Evolutionary conservation across 805 yeast genomes (phyloP).

Genomic region (Teunomyces funiuensis): DNA sequence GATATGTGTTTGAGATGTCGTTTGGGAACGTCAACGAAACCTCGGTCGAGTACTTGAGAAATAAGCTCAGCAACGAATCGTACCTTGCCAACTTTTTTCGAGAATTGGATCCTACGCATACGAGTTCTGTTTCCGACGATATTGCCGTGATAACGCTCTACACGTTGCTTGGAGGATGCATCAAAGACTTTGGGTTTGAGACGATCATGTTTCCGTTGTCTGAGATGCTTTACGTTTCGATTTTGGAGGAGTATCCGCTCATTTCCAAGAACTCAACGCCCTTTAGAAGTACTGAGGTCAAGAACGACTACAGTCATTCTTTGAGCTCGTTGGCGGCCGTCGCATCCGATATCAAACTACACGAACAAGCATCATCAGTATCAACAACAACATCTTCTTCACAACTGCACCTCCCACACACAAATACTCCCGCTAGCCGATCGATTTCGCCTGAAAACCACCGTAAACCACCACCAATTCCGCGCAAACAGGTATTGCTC

Average conservation of each 20-base stretch:
- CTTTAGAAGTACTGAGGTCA: constrained; percentile 1
- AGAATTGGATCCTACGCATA: constrained; percentile 43
- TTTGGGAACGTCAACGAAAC: constrained; percentile 53
- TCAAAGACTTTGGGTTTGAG: constrained; percentile 82
- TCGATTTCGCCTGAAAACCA: constrained; percentile 3
- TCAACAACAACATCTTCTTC: background rate
- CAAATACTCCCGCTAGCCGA: constrained; percentile 1
- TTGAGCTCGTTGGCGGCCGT: constrained; percentile 36
- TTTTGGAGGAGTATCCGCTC: constrained; percentile 65
- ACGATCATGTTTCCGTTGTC: constrained; percentile 60
- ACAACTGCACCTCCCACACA: background rate
- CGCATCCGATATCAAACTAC: constrained; percentile 26
- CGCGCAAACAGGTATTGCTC: constrained; percentile 37
- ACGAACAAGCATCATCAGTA: constrained; percentile 9
- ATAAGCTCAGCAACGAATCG: constrained; percentile 42
- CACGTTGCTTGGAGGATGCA: constrained; percentile 65
- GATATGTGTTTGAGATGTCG: constrained; percentile 64
- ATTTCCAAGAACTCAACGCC: constrained; percentile 37
- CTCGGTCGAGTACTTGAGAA: constrained; percentile 52
- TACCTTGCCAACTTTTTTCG: constrained; percentile 47
- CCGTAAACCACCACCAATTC: background rate
- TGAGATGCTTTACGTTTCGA: constrained; percentile 62
- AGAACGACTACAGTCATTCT: constrained; percentile 5
- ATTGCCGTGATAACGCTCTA: constrained; percentile 56
- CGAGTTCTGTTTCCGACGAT: constrained; percentile 40